A percentile compares a stretch with the other conserved stretches of the same genome.
phyloP scores from a whole-genome alignment of 495 filamentous ascomycete genomes.

The Penicillium roqueforti region DNA sequence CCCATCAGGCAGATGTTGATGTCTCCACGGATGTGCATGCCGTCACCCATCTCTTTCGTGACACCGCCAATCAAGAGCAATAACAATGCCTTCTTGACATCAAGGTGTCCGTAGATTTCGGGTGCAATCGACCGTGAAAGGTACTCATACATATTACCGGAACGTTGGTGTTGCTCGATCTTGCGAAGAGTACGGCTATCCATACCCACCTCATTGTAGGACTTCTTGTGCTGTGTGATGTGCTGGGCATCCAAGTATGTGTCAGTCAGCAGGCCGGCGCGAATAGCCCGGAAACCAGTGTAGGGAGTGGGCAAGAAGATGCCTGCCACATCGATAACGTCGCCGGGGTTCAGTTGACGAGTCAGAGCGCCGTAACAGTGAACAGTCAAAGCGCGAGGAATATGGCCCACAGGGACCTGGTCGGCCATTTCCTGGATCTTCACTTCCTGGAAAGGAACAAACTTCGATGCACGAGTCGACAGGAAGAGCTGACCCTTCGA shows the following conservation, averaged over 20 bases:
- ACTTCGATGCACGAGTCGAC: conserved; percentile 92
- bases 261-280: conserved; percentile 89
- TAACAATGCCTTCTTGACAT: conserved; percentile 96
- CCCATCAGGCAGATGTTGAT: conserved; percentile 99
- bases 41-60: conserved; percentile 94
- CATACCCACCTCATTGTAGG: conserved; percentile 81
- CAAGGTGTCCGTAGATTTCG: conserved; percentile 92
- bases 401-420: conserved; percentile 96
- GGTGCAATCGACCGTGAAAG: conserved; percentile 93
- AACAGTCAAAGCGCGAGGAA: conserved; percentile 83
- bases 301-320: conserved; percentile 97
- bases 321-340: conserved; percentile 86
- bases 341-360: conserved; percentile 84
- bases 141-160: conserved; percentile 90
- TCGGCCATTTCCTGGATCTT: conserved; percentile 99
- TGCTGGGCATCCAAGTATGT: conserved; percentile 95
- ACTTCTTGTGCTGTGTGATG: conserved; percentile 93
- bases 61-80: conserved; percentile 94
- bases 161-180: conserved; percentile 73
- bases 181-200: conserved; percentile 72
- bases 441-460: conserved; percentile 95
- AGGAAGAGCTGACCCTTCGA: conserved; percentile 89
- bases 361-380: conserved; percentile 85
- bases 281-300: conserved; percentile 95
- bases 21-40: conserved; percentile 96